phyloP scores from a whole-genome alignment of 768 basidiomycete species.

The Boletus fagicola region DNA sequence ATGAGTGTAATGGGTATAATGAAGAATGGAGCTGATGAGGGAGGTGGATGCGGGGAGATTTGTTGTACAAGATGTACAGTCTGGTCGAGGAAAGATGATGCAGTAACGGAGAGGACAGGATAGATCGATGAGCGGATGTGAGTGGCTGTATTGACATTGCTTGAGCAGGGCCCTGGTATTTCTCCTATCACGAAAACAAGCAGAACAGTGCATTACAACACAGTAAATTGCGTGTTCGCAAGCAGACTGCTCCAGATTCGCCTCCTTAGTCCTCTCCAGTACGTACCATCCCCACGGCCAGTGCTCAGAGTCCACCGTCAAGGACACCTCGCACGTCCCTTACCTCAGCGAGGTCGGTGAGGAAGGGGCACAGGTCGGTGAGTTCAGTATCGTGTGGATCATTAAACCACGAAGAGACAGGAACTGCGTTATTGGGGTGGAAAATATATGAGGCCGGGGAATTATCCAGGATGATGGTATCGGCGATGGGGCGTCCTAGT shows the following conservation, averaged over 20 bases:
- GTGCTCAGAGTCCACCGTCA: constrained; percentile 70
- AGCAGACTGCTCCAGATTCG: constrained; percentile 18
- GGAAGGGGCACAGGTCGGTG: constrained; percentile 92
- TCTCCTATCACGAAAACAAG: constrained; percentile 30
- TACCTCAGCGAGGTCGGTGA: constrained; percentile 80
- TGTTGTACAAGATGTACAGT: constrained; percentile 26
- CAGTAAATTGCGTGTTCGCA: constrained; percentile 23
- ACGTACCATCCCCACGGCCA: constrained; percentile 20
- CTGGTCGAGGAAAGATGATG: constrained; percentile 12
- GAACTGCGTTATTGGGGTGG: constrained; percentile 98
- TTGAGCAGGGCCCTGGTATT: constrained; percentile 28
- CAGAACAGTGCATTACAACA: constrained; percentile 30
- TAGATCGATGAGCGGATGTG: background rate
- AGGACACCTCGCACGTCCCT: constrained; percentile 91
- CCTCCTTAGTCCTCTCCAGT: constrained; percentile 17
- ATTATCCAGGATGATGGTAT: constrained; percentile 98
- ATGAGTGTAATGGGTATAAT: constrained; percentile 30
- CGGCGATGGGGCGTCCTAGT: constrained; percentile 88
- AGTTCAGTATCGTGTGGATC: constrained; percentile 98
- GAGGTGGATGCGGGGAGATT: constrained; percentile 9
- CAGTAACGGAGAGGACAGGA: constrained; percentile 2
- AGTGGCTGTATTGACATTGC: background rate
- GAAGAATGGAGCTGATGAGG: constrained; percentile 12
- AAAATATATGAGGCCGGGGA: constrained; percentile 99
- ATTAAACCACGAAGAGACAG: constrained; percentile 99